Percentiles rank a stretch among this genome's conserved stretches.
These are phyloP conservation scores for Tolypocladium inflatum DNA, from an alignment of 2,329 filamentous ascomycete species.

Conservation along the genomic window DNA sequence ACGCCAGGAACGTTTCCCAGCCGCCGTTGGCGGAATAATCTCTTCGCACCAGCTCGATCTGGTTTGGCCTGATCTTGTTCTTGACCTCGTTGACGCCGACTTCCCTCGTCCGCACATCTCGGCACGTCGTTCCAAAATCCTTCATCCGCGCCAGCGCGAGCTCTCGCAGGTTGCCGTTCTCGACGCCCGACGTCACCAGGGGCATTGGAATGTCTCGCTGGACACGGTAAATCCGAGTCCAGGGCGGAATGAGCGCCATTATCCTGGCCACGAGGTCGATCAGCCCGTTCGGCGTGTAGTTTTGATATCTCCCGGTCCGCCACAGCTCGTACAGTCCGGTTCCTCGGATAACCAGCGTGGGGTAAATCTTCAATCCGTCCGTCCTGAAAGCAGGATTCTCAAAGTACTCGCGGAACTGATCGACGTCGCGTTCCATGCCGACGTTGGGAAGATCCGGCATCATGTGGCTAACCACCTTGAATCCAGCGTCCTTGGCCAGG, in stretches of 20 bases:
- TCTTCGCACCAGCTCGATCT: conserved; percentile 87
- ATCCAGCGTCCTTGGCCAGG: conserved; percentile 93
- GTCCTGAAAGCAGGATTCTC: conserved; percentile 94
- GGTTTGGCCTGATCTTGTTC: conserved; percentile 92
- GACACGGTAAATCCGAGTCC: conserved; percentile 97
- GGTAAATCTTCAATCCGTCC: conserved; percentile 96
- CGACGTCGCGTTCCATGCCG: conserved; percentile 93
- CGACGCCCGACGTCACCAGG: conserved; percentile 93
- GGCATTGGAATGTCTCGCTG: conserved; percentile 99
- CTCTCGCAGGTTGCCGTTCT: conserved; percentile 94
- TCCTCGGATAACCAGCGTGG: conserved; percentile 91
- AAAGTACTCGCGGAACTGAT: conserved; percentile 97
- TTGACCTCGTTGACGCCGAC: conserved; percentile 99
- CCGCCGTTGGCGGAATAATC: conserved; percentile 94
- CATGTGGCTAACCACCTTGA: conserved; percentile 99
- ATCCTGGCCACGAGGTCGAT: conserved; percentile 97
- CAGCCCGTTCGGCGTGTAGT: conserved; percentile 94
- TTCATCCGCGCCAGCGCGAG: conserved; percentile 96
- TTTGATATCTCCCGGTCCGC: conserved; percentile 94
- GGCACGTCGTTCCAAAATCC: conserved; percentile 94
- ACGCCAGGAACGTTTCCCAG: conserved; percentile 97
- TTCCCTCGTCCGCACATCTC: conserved; percentile 91
- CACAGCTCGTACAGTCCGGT: conserved; percentile 96
- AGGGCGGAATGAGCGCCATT: conserved; percentile 84
- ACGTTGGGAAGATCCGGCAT: conserved; percentile 98